Evolutionary conservation across 495 filamentous ascomycete genomes (phyloP).

Genomic region (Letharia columbiana): DNA sequence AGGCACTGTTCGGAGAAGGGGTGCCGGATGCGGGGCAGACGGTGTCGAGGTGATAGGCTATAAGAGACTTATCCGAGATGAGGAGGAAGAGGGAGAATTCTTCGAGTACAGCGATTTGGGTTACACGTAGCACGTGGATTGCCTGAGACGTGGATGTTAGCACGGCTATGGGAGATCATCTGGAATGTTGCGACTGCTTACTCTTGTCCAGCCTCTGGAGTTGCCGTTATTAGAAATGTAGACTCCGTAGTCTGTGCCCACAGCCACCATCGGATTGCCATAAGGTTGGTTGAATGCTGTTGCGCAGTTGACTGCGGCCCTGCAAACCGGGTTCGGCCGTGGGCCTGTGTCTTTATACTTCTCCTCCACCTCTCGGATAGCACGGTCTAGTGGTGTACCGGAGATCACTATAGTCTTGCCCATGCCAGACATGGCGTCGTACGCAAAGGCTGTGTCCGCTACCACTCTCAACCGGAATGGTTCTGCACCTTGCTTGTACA

Average conservation of each 20-base stretch:
- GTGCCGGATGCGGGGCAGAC: slow-evolving; percentile 63
- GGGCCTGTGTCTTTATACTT: slow-evolving; percentile 53
- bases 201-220: slow-evolving; percentile 80
- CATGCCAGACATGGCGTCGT: slow-evolving; percentile 51
- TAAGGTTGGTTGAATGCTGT: slow-evolving; percentile 73
- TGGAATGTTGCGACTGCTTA: slow-evolving; percentile 35
- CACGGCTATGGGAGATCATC: slow-evolving; percentile 12
- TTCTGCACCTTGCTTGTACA: slow-evolving; percentile 90
- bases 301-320: slow-evolving; percentile 82
- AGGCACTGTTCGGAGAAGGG: slow-evolving; percentile 32
- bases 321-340: slow-evolving; percentile 67
- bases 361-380: slow-evolving; percentile 80
- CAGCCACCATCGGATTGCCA: slow-evolving; percentile 81
- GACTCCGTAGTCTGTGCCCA: slow-evolving; percentile 92
- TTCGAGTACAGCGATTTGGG: slow-evolving; percentile 89
- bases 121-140: slow-evolving; percentile 66
- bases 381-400: slow-evolving; percentile 85
- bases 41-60: slow-evolving; percentile 89
- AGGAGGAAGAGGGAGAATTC: slow-evolving; percentile 89
- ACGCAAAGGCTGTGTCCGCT: slow-evolving; percentile 83
- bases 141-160: slow-evolving; percentile 40
- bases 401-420: slow-evolving; percentile 59
- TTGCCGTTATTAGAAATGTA: slow-evolving; percentile 78
- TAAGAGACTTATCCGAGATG: slow-evolving; percentile 81
- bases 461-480: slow-evolving; percentile 89